Percentiles rank a stretch among this genome's conserved stretches.
phyloP scores from a whole-genome alignment of 768 basidiomycete species.

The Obba rivulosa region DNA sequence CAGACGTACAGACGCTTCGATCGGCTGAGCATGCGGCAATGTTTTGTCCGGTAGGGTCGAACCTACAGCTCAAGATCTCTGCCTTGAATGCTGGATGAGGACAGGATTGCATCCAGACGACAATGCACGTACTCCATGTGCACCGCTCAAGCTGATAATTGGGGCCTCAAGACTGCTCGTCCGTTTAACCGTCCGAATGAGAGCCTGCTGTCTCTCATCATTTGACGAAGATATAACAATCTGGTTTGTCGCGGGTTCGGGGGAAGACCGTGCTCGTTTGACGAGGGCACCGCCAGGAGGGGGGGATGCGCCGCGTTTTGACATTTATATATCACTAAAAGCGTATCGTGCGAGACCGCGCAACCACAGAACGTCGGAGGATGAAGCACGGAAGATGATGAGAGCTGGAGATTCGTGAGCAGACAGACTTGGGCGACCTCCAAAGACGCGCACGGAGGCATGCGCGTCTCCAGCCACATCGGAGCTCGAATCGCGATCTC shows the following conservation, averaged over 20 bases:
- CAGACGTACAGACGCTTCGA: constrained; percentile 76
- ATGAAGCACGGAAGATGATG: no score
- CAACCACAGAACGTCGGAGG: no score
- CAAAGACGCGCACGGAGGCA: no score
- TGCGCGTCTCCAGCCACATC: no score
- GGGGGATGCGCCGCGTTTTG: constrained; percentile 64
- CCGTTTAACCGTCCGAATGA: constrained; percentile 80
- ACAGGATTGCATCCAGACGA: not conserved
- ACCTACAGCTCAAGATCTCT: constrained; percentile 89
- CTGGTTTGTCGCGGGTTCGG: constrained; percentile 51
- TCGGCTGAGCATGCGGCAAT: constrained; percentile 92
- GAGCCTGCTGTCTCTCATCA: constrained; percentile 70
- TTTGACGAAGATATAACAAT: constrained; percentile 72
- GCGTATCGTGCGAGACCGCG: no score
- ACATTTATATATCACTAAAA: constrained; percentile 38
- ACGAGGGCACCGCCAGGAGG: constrained; percentile 49
- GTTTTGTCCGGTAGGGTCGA: constrained; percentile 91
- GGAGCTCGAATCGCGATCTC: no score
- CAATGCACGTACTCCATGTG: constrained; percentile 64
- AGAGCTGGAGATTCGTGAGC: no score
- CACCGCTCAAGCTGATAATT: constrained; percentile 84
- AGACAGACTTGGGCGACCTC: no score
- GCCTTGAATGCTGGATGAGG: constrained; percentile 35
- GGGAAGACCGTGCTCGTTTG: constrained; percentile 52
- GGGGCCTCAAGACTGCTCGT: constrained; percentile 94